These are phyloP conservation scores for Hypomyces perniciosus DNA, from an alignment of 2,329 filamentous ascomycete genomes.

Conservation along the genomic window DNA sequence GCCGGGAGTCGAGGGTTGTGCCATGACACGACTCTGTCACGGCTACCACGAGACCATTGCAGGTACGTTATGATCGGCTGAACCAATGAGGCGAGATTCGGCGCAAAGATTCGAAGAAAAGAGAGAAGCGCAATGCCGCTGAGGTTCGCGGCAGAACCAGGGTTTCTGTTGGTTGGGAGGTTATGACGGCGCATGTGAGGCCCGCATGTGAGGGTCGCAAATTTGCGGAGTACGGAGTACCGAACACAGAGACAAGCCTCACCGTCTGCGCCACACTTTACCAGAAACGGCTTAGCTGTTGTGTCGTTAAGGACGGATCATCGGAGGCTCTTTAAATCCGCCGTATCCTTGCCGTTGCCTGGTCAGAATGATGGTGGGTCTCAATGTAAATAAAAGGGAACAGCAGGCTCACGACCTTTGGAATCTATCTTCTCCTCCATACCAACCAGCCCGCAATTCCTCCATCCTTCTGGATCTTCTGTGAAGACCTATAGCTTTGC, in stretches of 20 bases:
- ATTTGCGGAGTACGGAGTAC: constrained; percentile 9
- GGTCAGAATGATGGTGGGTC: constrained; percentile 30
- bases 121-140: background rate
- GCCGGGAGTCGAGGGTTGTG: constrained; percentile 40
- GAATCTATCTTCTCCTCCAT: constrained; percentile 15
- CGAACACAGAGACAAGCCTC: background rate
- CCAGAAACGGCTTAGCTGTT: constrained; percentile 1
- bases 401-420: constrained; percentile 15
- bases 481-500: constrained; percentile 38
- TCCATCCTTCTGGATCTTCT: constrained; percentile 19
- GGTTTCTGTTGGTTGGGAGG: constrained; percentile 4
- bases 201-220: constrained; percentile 8
- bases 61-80: background rate
- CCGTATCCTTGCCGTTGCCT: constrained; percentile 27
- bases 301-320: constrained; percentile 18
- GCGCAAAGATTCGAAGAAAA: background rate
- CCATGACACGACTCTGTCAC: constrained; percentile 31
- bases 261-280: constrained; percentile 1
- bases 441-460: constrained; percentile 15
- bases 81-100: background rate
- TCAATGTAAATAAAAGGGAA: constrained; percentile 42
- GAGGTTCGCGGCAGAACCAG: background rate
- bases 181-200: constrained; percentile 9
- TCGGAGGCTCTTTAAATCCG: constrained; percentile 14
- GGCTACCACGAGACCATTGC: constrained; percentile 4